Percentiles rank a stretch among this genome's conserved stretches.
These are phyloP conservation scores for Aschersonia sp. DNA, from an alignment of 2,329 filamentous ascomycete species.

Conservation along the genomic window DNA sequence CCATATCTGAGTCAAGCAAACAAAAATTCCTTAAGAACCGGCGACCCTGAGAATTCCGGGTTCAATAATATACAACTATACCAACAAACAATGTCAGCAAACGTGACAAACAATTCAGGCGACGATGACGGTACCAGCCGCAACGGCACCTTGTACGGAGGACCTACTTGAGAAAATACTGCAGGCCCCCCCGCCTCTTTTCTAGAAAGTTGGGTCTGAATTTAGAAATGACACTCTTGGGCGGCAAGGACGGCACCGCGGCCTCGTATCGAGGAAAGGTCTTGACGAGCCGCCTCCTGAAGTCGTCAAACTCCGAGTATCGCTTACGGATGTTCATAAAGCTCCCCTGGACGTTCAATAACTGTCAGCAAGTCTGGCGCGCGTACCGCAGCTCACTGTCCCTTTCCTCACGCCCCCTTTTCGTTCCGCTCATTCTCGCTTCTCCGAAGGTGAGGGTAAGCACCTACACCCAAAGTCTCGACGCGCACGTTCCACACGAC, in stretches of 20 bases:
- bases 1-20: conserved; percentile 5
- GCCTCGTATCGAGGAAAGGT: conserved; percentile 75
- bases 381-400: too few relatives aligned
- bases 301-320: conserved; percentile 87
- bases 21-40: conserved; percentile 10
- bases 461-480: conserved; percentile 65
- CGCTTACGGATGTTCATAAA: conserved; percentile 52
- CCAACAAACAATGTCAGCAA: conserved; percentile 5
- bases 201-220: conserved; percentile 80
- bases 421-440: background rate
- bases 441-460: too few relatives aligned
- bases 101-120: background rate
- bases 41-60: conserved; percentile 10
- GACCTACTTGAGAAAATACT: conserved; percentile 85
- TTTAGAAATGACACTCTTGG: conserved; percentile 80
- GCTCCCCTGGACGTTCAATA: conserved; percentile 28
- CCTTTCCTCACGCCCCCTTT: background rate
- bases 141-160: background rate
- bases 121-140: background rate
- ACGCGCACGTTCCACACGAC: conserved; percentile 89
- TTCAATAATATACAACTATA: conserved; percentile 9
- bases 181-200: conserved; percentile 64
- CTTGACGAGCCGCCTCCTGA: conserved; percentile 57
- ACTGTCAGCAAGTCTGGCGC: background rate
- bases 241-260: conserved; percentile 79